phyloP scores from a whole-genome alignment of 257 asterid genomes.

The Rauvolfia tetraphylla region DNA sequence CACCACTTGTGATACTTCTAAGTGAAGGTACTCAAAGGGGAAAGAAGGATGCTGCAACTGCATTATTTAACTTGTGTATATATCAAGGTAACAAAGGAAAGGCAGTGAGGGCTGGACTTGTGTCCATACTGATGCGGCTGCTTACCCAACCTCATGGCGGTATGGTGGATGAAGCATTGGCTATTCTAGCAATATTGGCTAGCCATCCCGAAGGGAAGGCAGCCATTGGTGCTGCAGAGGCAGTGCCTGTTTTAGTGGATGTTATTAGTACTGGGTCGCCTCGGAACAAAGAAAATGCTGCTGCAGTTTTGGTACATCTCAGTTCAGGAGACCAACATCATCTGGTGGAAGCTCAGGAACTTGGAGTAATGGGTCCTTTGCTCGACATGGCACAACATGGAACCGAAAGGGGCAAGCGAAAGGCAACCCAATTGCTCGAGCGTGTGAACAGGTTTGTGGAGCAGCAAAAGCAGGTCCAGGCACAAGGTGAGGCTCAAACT shows the following conservation, averaged over 20 bases:
- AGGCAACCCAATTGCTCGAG: slow-evolving; percentile 82
- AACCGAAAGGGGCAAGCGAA: slow-evolving; percentile 82
- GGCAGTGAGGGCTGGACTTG: slow-evolving; percentile 88
- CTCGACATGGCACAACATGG: slow-evolving; percentile 72
- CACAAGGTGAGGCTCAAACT: slow-evolving; percentile 37
- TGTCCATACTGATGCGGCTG: slow-evolving; percentile 70
- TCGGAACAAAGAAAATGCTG: slow-evolving; percentile 81
- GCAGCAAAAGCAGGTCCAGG: slow-evolving; percentile 59
- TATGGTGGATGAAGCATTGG: slow-evolving; percentile 91
- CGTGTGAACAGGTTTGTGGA: slow-evolving; percentile 69
- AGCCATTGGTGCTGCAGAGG: slow-evolving; percentile 76
- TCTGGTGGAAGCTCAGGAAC: slow-evolving; percentile 65
- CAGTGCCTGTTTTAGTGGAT: slow-evolving; percentile 69
- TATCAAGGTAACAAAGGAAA: slow-evolving; percentile 95
- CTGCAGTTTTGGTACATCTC: slow-evolving; percentile 84
- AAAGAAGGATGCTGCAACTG: slow-evolving; percentile 90
- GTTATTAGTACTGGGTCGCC: slow-evolving; percentile 75
- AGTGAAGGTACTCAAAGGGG: slow-evolving; percentile 83
- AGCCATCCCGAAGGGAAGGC: slow-evolving; percentile 84
- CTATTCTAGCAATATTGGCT: slow-evolving; percentile 80
- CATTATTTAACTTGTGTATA: slow-evolving; percentile 88
- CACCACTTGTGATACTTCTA: slow-evolving; percentile 70
- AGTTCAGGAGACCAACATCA: slow-evolving; percentile 72
- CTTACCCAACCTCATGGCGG: slow-evolving; percentile 73
- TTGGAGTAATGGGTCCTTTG: slow-evolving; percentile 66